Conservation (phyloP, 2,329 filamentous ascomycete genomes). For the Sphaerulina populicola region DNA sequence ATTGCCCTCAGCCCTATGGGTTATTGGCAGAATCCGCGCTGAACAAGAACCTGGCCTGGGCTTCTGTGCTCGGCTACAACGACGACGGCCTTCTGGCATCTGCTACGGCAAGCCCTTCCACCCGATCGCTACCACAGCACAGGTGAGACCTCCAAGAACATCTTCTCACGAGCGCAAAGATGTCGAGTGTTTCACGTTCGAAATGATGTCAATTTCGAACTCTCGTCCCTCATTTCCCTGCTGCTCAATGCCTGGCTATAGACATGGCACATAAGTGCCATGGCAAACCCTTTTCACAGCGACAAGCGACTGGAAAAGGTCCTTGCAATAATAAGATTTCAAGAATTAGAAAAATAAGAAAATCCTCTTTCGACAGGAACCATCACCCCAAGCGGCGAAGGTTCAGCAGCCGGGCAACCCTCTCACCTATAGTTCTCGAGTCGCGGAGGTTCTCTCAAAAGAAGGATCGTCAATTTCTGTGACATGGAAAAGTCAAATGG, state of each 20-base stretch:
- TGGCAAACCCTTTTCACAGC: not conserved
- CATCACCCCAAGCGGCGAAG: not conserved
- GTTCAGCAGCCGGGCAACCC: too few relatives aligned
- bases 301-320: too few relatives aligned
- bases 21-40: too few relatives aligned
- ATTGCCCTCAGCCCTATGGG: too few relatives aligned
- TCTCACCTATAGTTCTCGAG: not conserved
- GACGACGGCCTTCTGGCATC: too few relatives aligned
- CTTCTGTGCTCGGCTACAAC: too few relatives aligned
- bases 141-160: too few relatives aligned
- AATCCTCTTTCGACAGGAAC: not conserved
- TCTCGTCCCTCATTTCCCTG: not conserved
- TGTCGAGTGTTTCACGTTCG: not conserved
- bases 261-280: not conserved
- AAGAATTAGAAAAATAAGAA: not conserved
- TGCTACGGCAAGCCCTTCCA: too few relatives aligned
- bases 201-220: constrained; percentile 1
- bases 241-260: not conserved
- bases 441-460: not conserved
- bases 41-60: too few relatives aligned
- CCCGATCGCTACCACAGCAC: too few relatives aligned
- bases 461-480: not conserved
- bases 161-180: not conserved
- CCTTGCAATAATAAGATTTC: not conserved
- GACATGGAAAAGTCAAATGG: not conserved